Percentiles rank a stretch among this genome's conserved stretches.
These are phyloP conservation scores for Zelonia costaricensis DNA, from an alignment of 208 protist species.

Conservation along the genomic window DNA sequence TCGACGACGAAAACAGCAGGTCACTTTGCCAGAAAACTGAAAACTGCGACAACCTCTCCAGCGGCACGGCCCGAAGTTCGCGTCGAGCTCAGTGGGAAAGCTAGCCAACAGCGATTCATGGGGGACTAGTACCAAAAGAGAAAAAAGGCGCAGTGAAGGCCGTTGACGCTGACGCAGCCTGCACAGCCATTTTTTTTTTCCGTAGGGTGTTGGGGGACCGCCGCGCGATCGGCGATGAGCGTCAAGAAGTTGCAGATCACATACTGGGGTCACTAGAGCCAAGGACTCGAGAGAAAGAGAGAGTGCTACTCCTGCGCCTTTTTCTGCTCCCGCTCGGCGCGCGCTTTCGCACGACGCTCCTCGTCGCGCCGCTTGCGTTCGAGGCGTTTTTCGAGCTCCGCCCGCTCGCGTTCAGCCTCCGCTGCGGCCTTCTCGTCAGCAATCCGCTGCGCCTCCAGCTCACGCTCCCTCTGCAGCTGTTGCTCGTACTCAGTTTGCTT, in stretches of 20 bases:
- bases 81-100: too few species aligned
- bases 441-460: constrained; percentile 26
- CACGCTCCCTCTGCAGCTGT: constrained; percentile 32
- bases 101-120: too few species aligned
- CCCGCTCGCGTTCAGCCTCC: constrained; percentile 34
- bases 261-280: not conserved
- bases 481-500: constrained; percentile 32
- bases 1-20: too few species aligned
- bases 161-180: too few species aligned
- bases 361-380: constrained; percentile 66
- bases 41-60: too few species aligned
- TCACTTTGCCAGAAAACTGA: too few species aligned
- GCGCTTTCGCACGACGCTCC: constrained; percentile 32
- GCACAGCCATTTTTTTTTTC: not conserved
- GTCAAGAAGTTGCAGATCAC: too few species aligned
- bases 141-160: too few species aligned
- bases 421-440: constrained; percentile 28
- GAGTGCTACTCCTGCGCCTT: constrained; percentile 12
- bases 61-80: too few species aligned
- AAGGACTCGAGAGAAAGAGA: not conserved
- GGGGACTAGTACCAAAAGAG: too few species aligned
- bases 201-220: too few species aligned
- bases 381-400: constrained; percentile 53
- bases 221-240: not conserved
- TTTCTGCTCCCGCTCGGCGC: constrained; percentile 27